Conservation (phyloP, 2,329 filamentous ascomycete genomes). For the Fusarium tricinctum region DNA sequence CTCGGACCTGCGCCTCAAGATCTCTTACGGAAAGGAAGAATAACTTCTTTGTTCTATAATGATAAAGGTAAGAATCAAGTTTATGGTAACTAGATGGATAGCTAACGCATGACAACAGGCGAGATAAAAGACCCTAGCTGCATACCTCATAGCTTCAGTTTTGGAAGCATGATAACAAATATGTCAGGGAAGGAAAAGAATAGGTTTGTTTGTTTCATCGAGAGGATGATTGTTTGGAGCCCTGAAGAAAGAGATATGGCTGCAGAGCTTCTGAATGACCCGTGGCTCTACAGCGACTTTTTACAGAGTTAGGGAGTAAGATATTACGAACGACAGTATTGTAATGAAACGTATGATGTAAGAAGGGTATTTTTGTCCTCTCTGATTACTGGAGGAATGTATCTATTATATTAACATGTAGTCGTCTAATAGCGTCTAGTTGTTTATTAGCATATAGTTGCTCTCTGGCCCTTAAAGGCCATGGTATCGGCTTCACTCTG, state of each 20-base stretch:
- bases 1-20: constrained; percentile 1
- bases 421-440: no score
- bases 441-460: constrained; percentile 9
- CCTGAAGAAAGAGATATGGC: neutral
- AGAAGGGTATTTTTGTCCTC: neutral
- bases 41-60: neutral
- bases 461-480: constrained; percentile 3
- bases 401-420: neutral
- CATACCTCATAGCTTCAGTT: constrained; percentile 35
- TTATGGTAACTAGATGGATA: no score
- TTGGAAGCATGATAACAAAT: constrained; percentile 11
- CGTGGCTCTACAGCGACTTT: constrained; percentile 6
- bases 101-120: constrained; percentile 15
- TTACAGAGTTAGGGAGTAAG: neutral
- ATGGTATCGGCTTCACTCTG: constrained; percentile 1
- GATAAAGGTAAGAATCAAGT: neutral
- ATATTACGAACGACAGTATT: neutral
- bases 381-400: neutral
- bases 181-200: constrained; percentile 19
- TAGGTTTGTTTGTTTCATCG: constrained; percentile 35
- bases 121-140: constrained; percentile 41
- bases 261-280: neutral
- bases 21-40: neutral
- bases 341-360: neutral
- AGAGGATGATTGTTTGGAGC: neutral